phyloP scores from a whole-genome alignment of 2,329 filamentous ascomycete species.

The Gaeumannomyces sp. region DNA sequence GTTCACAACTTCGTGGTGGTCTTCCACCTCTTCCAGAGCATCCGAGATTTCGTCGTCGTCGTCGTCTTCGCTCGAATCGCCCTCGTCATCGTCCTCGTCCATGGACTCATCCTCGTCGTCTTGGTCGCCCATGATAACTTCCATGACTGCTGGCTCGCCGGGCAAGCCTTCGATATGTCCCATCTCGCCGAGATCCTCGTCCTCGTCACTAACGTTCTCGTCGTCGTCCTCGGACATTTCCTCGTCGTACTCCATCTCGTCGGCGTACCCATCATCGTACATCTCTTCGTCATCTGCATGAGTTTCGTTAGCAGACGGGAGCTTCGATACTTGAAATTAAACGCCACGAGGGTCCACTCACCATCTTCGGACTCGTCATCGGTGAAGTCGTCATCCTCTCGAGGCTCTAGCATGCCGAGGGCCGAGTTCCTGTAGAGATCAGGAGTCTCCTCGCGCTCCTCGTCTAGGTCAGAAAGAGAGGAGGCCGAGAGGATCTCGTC shows the following conservation, averaged over 20 bases:
- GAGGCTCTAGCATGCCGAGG: slow-evolving; percentile 85
- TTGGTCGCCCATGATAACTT: slow-evolving; percentile 72
- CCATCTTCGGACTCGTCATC: slow-evolving; percentile 60
- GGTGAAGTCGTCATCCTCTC: slow-evolving; percentile 74
- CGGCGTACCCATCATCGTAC: slow-evolving; percentile 86
- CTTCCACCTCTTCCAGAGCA: slow-evolving; percentile 36
- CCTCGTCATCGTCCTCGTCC: slow-evolving; percentile 50
- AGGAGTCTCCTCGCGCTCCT: slow-evolving; percentile 87
- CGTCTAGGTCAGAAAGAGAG: slow-evolving; percentile 81
- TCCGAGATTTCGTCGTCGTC: slow-evolving; percentile 39
- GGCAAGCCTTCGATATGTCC: slow-evolving; percentile 74
- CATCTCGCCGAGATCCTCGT: slow-evolving; percentile 76
- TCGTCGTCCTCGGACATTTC: slow-evolving; percentile 73
- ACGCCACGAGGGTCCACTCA: slow-evolving; percentile 20
- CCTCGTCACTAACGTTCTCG: slow-evolving; percentile 84
- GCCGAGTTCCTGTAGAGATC: slow-evolving; percentile 96
- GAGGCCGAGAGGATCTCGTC: slow-evolving; percentile 85
- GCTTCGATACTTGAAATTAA: slow-evolving; percentile 11
- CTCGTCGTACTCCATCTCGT: slow-evolving; percentile 86
- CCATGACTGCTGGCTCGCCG: slow-evolving; percentile 56
- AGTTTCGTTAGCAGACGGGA: slow-evolving; percentile 18
- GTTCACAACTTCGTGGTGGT: slow-evolving; percentile 46
- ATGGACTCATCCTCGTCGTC: slow-evolving; percentile 61
- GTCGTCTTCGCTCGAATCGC: slow-evolving; percentile 32
- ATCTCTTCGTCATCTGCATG: slow-evolving; percentile 75